Conservation (phyloP, 345 rosid genomes). For the Schrenkiella parvula region DNA sequence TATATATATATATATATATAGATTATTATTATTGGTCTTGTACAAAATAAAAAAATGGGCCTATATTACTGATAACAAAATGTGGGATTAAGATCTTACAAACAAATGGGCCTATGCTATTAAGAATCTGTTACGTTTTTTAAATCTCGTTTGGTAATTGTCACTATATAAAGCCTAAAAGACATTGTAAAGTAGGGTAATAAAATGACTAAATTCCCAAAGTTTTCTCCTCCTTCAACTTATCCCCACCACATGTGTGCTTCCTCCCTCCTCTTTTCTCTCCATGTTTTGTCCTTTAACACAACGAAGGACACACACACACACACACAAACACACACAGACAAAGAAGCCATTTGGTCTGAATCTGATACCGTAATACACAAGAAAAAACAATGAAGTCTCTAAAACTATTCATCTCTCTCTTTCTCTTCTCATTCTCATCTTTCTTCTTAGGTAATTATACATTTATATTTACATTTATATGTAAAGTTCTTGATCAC, state of each 20-base stretch:
- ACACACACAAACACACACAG: not conserved
- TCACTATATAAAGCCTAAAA: not conserved
- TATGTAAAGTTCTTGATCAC: not conserved
- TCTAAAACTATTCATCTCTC: not conserved
- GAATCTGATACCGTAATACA: slow-evolving; percentile 10
- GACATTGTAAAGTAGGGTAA: not conserved
- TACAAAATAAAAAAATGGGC: too few species aligned
- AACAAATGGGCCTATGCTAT: too few species aligned
- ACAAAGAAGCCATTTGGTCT: slow-evolving; percentile 7
- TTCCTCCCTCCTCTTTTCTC: slow-evolving; percentile 24
- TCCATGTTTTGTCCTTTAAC: slow-evolving; percentile 16
- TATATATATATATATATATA: too few species aligned
- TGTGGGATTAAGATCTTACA: too few species aligned
- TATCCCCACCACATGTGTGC: slow-evolving; percentile 24
- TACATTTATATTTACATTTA: not conserved
- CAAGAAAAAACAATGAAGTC: slow-evolving; percentile 10
- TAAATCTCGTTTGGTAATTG: not conserved
- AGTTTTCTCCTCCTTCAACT: slow-evolving; percentile 11
- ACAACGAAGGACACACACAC: not conserved
- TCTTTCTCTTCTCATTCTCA: slow-evolving; percentile 15
- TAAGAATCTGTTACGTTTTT: not conserved
- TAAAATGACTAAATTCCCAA: not conserved
- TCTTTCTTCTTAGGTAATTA: slow-evolving; percentile 13
- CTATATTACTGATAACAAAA: too few species aligned
- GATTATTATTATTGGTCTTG: too few species aligned